Conservation (phyloP, 495 filamentous ascomycete genomes). For the Penicillium parvum region DNA sequence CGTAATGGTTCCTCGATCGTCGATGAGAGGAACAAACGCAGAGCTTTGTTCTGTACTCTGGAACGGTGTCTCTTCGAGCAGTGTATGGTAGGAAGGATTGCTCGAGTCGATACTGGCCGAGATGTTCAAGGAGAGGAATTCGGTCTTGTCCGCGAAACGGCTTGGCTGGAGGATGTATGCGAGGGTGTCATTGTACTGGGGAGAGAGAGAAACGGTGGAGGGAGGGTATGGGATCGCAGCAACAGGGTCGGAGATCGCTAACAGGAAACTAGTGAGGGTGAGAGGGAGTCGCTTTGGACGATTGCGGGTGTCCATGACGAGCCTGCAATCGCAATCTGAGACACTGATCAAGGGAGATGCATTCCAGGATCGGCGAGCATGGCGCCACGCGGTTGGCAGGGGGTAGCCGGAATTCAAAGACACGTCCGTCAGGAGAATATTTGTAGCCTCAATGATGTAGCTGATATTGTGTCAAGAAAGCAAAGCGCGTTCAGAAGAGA, state of each 20-base stretch:
- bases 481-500: not conserved
- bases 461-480: not conserved
- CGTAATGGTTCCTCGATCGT: slow-evolving; percentile 60
- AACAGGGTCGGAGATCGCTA: slow-evolving; percentile 15
- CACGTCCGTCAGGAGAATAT: not conserved
- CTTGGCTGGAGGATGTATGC: slow-evolving; percentile 59
- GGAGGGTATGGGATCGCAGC: slow-evolving; percentile 68
- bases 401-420: not conserved
- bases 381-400: slow-evolving; percentile 23
- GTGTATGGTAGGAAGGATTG: slow-evolving; percentile 48
- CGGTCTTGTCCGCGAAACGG: slow-evolving; percentile 34
- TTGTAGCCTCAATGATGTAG: not conserved
- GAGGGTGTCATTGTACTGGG: slow-evolving; percentile 42
- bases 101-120: slow-evolving; percentile 50
- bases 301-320: slow-evolving; percentile 20
- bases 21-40: slow-evolving; percentile 60
- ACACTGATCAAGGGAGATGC: slow-evolving; percentile 22
- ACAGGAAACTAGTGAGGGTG: slow-evolving; percentile 15
- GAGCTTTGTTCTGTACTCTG: slow-evolving; percentile 34
- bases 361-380: slow-evolving; percentile 31
- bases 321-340: slow-evolving; percentile 20
- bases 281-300: slow-evolving; percentile 14
- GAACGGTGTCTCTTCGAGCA: slow-evolving; percentile 66
- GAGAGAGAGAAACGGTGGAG: slow-evolving; percentile 58
- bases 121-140: slow-evolving; percentile 62